Conservation (phyloP, 1,284 basidiomycete species). For the Meira miltonrushii region DNA sequence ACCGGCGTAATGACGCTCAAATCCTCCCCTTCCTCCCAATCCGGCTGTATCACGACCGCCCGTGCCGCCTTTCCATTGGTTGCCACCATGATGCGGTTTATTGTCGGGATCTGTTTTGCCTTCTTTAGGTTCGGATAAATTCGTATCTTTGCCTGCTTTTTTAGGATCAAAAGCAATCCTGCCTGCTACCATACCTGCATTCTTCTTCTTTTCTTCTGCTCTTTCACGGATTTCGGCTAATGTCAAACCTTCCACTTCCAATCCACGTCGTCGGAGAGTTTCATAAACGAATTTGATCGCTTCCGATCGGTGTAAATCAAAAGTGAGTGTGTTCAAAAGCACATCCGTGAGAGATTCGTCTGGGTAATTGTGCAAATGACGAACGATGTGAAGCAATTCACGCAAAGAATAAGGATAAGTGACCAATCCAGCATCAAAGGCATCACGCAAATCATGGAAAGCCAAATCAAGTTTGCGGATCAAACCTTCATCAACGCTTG, state of each 20-base stretch:
- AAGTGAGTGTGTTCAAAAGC: constrained; percentile 52
- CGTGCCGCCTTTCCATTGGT: constrained; percentile 53
- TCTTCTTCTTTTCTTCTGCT: constrained; percentile 17
- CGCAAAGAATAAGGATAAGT: constrained; percentile 53
- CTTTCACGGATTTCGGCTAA: constrained; percentile 36
- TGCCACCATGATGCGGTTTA: constrained; percentile 51
- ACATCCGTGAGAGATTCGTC: constrained; percentile 48
- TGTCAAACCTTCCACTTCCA: constrained; percentile 37
- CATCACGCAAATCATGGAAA: constrained; percentile 51
- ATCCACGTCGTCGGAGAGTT: constrained; percentile 40
- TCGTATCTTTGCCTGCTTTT: constrained; percentile 30
- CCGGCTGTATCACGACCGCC: constrained; percentile 53
- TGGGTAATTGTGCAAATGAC: constrained; percentile 52
- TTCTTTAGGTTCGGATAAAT: constrained; percentile 47
- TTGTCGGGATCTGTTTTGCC: constrained; percentile 50
- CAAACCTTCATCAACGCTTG: constrained; percentile 33
- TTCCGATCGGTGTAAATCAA: constrained; percentile 52
- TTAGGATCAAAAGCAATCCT: constrained; percentile 16
- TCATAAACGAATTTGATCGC: constrained; percentile 48
- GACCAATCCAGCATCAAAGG: constrained; percentile 48
- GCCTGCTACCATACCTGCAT: constrained; percentile 7
- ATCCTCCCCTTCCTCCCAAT: constrained; percentile 50
- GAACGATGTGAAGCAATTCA: constrained; percentile 52
- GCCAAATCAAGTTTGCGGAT: constrained; percentile 48
- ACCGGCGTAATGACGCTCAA: constrained; percentile 43